Base-by-base conservation (phyloP, 805 yeast genomes). In the Candida koratica region DNA sequence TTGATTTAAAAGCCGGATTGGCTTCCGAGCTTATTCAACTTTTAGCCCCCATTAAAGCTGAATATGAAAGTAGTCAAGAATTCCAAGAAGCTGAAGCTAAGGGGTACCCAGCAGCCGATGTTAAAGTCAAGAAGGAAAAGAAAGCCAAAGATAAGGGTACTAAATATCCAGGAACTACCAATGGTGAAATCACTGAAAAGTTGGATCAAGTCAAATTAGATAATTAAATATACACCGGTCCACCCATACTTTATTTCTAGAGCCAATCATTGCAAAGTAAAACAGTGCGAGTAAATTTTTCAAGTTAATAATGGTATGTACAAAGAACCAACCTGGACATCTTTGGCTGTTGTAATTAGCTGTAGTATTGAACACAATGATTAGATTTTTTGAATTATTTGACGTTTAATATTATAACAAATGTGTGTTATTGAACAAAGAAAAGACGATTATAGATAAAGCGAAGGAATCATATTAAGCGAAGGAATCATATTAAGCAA, bases 1-100 rank as follows among this genome's bases (percentile, higher is more conserved):
- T 87, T 19, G 99, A 93, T 61, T 80, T 93, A 61, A 93, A 93
- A 63, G 62, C 81, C 4, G 99, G 98, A 61, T 90, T 90, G 36
- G 70, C 95, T 32, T 95, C 81, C 50, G 83, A 83, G 22, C 83
- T 93, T 52, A 84, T 87, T 59, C 77, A 60, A 30, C 69, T 93
- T 38, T 74, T 93, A 51, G 89, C 76, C 3, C 97, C 98, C 39
- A 78, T 93, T 39, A 82, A 88, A 58, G 79, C 75, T 42, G 86
- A 77, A 41, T 84, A 66, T 51, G 71, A 65, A 20, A 59, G 64
- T 19, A 76, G 69, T 55, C 67, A 73, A 29, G 95, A 84, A 48
- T 89, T 84, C 67, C 82, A 77, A 61, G 84, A 78, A 41, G 79
- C 89, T 28, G 77, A 75, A 51, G 71, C 61, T 11, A 75, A 78